Percentiles rank a stretch among this genome's conserved stretches.
Conservation (phyloP, 176 grass and related monocot species). For the Echinochloa phyllopogon region DNA sequence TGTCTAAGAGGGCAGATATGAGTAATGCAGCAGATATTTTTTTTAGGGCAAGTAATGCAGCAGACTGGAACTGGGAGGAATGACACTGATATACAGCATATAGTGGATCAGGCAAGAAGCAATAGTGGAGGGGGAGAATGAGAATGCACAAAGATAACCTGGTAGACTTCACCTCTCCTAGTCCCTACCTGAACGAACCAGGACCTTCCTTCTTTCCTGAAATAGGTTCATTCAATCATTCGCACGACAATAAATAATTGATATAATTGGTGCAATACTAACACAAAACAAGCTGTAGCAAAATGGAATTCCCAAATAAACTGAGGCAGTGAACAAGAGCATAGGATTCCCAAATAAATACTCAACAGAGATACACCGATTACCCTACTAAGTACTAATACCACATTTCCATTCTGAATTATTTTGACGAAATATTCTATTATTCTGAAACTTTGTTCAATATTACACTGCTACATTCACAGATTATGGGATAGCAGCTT, state of each 20-base stretch:
- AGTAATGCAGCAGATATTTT: too few relatives aligned
- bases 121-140: neutral
- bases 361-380: too few relatives aligned
- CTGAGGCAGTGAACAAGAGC: too few relatives aligned
- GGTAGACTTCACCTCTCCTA: neutral
- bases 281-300: neutral
- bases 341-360: too few relatives aligned
- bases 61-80: neutral
- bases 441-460: too few relatives aligned
- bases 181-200: neutral
- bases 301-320: neutral
- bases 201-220: slow-evolving; percentile 28
- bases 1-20: neutral
- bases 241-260: too few relatives aligned
- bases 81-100: neutral
- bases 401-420: too few relatives aligned
- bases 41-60: too few relatives aligned
- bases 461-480: too few relatives aligned
- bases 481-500: too few relatives aligned
- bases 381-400: too few relatives aligned
- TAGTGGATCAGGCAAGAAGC: neutral
- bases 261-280: neutral
- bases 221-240: slow-evolving; percentile 8
- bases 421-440: too few relatives aligned
- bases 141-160: slow-evolving; percentile 15